Percentiles rank a stretch among this genome's conserved stretches.
Conservation (phyloP, 164 flowering plant species). For the Piper betle region DNA sequence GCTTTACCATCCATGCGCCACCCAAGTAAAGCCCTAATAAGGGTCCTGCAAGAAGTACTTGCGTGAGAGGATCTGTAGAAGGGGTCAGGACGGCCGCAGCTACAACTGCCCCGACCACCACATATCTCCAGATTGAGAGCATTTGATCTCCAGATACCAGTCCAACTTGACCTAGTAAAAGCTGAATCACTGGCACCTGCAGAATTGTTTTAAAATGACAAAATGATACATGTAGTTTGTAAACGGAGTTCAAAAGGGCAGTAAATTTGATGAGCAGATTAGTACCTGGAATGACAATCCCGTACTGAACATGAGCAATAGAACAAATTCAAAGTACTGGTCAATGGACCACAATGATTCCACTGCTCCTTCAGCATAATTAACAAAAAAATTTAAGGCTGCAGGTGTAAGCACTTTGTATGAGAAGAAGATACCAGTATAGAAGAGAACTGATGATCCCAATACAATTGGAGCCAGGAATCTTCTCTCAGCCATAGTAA, state of each 20-base stretch:
- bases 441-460: constrained; percentile 92
- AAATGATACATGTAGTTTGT: background rate
- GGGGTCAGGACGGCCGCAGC: constrained; percentile 92
- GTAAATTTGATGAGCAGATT: background rate
- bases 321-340: constrained; percentile 95
- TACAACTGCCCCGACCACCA: constrained; percentile 89
- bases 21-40: constrained; percentile 88
- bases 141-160: constrained; percentile 86
- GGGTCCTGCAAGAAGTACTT: constrained; percentile 78
- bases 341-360: constrained; percentile 98
- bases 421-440: constrained; percentile 78
- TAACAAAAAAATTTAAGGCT: constrained; percentile 87
- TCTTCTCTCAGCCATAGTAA: constrained; percentile 72
- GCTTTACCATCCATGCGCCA: constrained; percentile 86
- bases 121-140: constrained; percentile 96
- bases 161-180: constrained; percentile 84
- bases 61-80: constrained; percentile 93
- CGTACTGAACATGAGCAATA: constrained; percentile 93
- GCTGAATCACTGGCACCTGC: constrained; percentile 91
- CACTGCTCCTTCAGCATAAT: constrained; percentile 91
- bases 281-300: constrained; percentile 94
- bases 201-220: background rate
- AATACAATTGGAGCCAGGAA: constrained; percentile 89
- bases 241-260: background rate
- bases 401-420: constrained; percentile 87